Conservation (phyloP, 768 basidiomycete species). For the Termitomyces sp. region DNA sequence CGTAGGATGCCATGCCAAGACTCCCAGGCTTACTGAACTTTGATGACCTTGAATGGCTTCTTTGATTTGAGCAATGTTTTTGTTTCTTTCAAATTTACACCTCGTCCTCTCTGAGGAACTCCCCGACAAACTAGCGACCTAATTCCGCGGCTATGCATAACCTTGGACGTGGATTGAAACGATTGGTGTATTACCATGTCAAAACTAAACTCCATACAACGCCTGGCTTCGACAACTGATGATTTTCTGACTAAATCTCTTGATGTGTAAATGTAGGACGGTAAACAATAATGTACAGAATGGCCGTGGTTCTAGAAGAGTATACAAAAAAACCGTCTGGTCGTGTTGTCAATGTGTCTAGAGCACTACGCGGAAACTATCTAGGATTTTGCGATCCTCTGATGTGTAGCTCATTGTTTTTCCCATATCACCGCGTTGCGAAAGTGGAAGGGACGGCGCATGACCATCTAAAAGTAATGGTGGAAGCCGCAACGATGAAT, state of each 20-base stretch:
- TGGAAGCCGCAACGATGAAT: slow-evolving; percentile 15
- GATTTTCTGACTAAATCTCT: background rate
- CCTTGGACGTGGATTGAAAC: background rate
- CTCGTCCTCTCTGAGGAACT: slow-evolving; percentile 9
- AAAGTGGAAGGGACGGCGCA: slow-evolving; percentile 17
- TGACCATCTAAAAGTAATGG: slow-evolving; percentile 11
- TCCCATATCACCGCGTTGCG: slow-evolving; percentile 20
- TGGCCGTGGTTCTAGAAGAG: background rate
- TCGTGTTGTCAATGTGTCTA: slow-evolving; percentile 19
- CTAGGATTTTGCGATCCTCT: slow-evolving; percentile 56
- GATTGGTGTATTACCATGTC: background rate
- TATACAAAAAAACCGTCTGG: background rate
- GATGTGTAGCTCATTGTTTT: slow-evolving; percentile 27
- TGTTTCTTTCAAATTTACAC: background rate
- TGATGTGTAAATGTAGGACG: background rate
- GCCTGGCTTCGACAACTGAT: no score
- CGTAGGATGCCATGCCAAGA: background rate
- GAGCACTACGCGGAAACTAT: slow-evolving; percentile 49
- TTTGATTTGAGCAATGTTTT: slow-evolving; percentile 11
- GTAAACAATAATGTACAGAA: background rate
- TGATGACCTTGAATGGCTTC: slow-evolving; percentile 24
- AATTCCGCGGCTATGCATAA: background rate
- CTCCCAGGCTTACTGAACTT: background rate
- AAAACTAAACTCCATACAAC: background rate
- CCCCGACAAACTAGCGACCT: slow-evolving; percentile 18